Percentiles rank a stretch among this genome's conserved stretches.
Evolutionary conservation across 1,284 basidiomycete genomes (phyloP).

Genomic region (Anthracocystis setariae): DNA sequence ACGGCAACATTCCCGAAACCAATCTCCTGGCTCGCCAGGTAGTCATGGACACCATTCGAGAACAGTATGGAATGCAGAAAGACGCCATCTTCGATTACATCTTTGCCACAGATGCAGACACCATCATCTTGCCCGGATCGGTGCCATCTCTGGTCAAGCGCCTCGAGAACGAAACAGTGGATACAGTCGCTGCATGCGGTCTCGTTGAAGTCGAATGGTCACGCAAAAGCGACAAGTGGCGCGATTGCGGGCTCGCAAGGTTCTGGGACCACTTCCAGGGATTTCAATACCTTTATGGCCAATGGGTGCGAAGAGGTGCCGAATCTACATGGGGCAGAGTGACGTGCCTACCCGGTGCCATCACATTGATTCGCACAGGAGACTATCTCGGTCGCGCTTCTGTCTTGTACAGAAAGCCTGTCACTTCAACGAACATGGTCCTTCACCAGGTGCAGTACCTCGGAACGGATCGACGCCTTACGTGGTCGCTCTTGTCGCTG

Average conservation of each 20-base stretch:
- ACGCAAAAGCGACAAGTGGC: constrained; percentile 13
- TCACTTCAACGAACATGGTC: constrained; percentile 21
- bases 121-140: constrained; percentile 31
- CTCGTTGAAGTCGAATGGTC: constrained; percentile 33
- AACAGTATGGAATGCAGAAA: constrained; percentile 20
- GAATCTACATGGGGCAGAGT: constrained; percentile 36
- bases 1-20: constrained; percentile 27
- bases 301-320: constrained; percentile 26
- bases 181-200: constrained; percentile 32
- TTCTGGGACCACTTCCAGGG: constrained; percentile 43
- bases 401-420: constrained; percentile 30
- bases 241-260: constrained; percentile 26
- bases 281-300: constrained; percentile 37
- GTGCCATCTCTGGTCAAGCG: constrained; percentile 25
- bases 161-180: constrained; percentile 24
- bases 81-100: constrained; percentile 29
- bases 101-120: constrained; percentile 38
- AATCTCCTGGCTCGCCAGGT: constrained; percentile 23
- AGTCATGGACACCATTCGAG: constrained; percentile 25
- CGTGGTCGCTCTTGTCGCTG: constrained; percentile 38
- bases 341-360: constrained; percentile 35
- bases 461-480: constrained; percentile 30
- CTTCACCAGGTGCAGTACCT: constrained; percentile 36
- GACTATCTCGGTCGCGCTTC: constrained; percentile 26
- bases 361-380: constrained; percentile 32